A percentile compares a stretch with the other conserved stretches of the same genome.
phyloP scores from a whole-genome alignment of 495 filamentous ascomycete genomes.

The Pyrenula aspistea region DNA sequence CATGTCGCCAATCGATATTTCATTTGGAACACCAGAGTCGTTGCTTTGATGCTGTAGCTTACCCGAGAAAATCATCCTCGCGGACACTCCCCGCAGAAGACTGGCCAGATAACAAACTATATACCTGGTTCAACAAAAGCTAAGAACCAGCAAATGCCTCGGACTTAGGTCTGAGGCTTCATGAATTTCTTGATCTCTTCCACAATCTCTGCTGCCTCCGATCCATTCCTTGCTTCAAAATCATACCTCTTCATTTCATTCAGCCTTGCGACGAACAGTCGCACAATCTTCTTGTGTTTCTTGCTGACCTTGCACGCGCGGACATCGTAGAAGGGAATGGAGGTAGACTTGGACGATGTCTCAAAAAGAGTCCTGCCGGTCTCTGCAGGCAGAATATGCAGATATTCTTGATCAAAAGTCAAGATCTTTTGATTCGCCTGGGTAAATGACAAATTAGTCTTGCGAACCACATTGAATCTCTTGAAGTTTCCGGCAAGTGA shows the following conservation, averaged over 20 bases:
- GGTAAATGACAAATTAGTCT: constrained; percentile 88
- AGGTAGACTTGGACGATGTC: constrained; percentile 58
- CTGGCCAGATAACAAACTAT: too few species aligned
- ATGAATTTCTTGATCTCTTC: constrained; percentile 63
- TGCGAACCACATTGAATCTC: constrained; percentile 84
- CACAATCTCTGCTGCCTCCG: constrained; percentile 83
- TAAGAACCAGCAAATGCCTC: too few species aligned
- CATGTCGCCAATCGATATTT: too few species aligned
- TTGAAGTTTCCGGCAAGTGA: constrained; percentile 54
- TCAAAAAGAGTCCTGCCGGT: constrained; percentile 40
- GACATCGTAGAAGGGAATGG: constrained; percentile 84
- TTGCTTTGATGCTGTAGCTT: too few species aligned
- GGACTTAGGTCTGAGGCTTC: constrained; percentile 22
- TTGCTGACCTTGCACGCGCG: constrained; percentile 87
- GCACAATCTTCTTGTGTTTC: constrained; percentile 84
- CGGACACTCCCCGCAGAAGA: too few species aligned
- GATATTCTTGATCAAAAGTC: constrained; percentile 86
- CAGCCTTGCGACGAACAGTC: constrained; percentile 70
- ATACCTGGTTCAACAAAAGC: too few species aligned
- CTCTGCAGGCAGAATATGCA: constrained; percentile 82
- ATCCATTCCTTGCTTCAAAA: constrained; percentile 72
- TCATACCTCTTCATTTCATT: constrained; percentile 92
- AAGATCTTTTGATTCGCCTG: constrained; percentile 72
- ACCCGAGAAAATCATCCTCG: too few species aligned
- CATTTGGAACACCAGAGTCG: too few species aligned